Evolutionary conservation across 805 yeast genomes (phyloP), one percentile per base, ranked within the genome.

Genomic region (Kodamaea fukazawae): DNA sequence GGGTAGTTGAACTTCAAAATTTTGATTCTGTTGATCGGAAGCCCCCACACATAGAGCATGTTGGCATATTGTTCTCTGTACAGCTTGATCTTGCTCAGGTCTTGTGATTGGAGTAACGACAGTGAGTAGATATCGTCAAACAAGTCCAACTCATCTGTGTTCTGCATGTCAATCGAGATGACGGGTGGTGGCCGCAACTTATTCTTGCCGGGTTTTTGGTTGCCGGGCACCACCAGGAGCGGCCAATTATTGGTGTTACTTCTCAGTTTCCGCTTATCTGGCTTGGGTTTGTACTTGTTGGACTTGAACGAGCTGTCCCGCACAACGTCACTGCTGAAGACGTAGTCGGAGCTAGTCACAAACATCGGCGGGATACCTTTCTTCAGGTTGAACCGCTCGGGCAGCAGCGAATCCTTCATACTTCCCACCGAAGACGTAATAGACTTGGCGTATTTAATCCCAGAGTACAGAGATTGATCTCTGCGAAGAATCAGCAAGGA

Each of bases 31-130:
- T 82, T 78, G n/a, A 85, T 73, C 0, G 89, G 85, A 13, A 89
- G 67, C 0, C 93, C 95, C 97, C 97, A 91, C 25, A 75, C 60
- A 52, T 76, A 86, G 10, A 90, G 65, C 54, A 90, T 71, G 13
- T 82, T 76, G 0, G 96, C 89, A 58, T 91, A 90, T 48, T 81
- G 83, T 14, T 75, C 71, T 29, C 96, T 59, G 54, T 78, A 75
- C 40, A 52, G 36, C 30, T 54, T 57, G 32, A 76, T 58, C 34
- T 66, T 67, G 2, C 55, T 54, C 7, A 50, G 51, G 32, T 70
- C 67, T 7, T 65, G 59, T 2, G 68, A 54, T 29, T 65, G 67
- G 36, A 78, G 60, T 33, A 79, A 53, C 2, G 70, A 56, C 33
- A 57, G 51, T 2, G 71, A 55, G 43, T 67, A 69, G 0, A 68